phyloP scores from a whole-genome alignment of 441 rosid genomes.

The Euphorbia corollata region DNA sequence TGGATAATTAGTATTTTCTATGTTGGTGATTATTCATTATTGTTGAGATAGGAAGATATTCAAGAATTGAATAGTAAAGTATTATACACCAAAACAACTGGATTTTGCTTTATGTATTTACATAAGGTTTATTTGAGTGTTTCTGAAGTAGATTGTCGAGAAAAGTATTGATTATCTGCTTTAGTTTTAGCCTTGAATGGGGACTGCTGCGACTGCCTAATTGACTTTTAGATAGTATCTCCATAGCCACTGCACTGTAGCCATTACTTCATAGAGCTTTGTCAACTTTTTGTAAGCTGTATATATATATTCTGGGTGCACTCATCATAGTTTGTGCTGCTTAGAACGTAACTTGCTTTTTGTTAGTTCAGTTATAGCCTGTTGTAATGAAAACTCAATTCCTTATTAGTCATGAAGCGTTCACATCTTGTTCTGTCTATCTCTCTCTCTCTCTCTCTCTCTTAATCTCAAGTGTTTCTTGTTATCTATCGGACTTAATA shows the following conservation, averaged over 20 bases:
- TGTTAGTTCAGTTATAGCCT: background rate
- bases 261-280: background rate
- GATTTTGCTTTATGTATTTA: background rate
- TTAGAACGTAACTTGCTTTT: background rate
- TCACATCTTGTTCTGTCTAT: background rate
- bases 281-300: background rate
- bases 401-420: conserved; percentile 20
- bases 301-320: background rate
- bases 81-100: background rate
- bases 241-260: background rate
- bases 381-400: background rate
- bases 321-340: background rate
- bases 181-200: background rate
- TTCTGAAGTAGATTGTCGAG: background rate
- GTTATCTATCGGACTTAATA: background rate
- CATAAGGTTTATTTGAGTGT: background rate
- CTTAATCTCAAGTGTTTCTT: background rate
- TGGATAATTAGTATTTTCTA: background rate
- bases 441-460: background rate
- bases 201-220: background rate
- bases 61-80: background rate
- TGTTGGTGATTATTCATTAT: background rate
- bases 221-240: background rate
- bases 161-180: background rate
- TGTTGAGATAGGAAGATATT: background rate